These are phyloP conservation scores for Calonectria crousiana DNA, from an alignment of 2,329 filamentous ascomycete genomes.

Conservation along the genomic window DNA sequence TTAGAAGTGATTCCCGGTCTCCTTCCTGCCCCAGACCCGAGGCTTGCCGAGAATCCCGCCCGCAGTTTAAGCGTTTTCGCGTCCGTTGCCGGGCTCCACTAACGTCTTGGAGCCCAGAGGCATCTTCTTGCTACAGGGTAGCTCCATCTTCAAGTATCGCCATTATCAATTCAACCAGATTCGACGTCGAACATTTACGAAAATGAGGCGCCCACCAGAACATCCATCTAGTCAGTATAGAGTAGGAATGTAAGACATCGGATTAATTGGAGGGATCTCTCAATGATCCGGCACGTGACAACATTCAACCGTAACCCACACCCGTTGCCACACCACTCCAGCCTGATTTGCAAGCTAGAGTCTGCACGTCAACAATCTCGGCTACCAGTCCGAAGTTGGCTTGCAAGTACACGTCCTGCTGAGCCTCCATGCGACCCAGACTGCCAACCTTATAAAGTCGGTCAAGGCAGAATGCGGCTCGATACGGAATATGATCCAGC, in stretches of 20 bases:
- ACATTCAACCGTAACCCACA: background rate
- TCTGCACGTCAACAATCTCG: background rate
- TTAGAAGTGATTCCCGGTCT: slow-evolving; percentile 44
- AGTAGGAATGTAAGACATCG: background rate
- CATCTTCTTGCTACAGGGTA: slow-evolving; percentile 33
- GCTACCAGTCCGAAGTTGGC: background rate
- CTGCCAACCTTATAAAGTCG: background rate
- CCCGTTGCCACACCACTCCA: background rate
- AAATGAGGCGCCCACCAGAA: too few species aligned
- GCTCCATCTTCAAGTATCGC: background rate
- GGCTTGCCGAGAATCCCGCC: slow-evolving; percentile 34
- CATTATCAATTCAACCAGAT: background rate
- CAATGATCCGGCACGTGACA: background rate
- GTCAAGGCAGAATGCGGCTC: background rate
- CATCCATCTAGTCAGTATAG: background rate
- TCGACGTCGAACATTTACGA: background rate
- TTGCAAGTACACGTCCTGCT: background rate
- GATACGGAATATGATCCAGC: background rate
- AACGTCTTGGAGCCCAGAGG: slow-evolving; percentile 24
- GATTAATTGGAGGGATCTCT: background rate
- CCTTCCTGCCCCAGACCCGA: slow-evolving; percentile 31
- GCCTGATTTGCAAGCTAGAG: background rate
- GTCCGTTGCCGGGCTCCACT: slow-evolving; percentile 30
- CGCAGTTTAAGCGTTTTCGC: slow-evolving; percentile 39
- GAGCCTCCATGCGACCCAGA: background rate